Conservation (phyloP, 768 basidiomycete genomes). For the Heimioporus sp. region DNA sequence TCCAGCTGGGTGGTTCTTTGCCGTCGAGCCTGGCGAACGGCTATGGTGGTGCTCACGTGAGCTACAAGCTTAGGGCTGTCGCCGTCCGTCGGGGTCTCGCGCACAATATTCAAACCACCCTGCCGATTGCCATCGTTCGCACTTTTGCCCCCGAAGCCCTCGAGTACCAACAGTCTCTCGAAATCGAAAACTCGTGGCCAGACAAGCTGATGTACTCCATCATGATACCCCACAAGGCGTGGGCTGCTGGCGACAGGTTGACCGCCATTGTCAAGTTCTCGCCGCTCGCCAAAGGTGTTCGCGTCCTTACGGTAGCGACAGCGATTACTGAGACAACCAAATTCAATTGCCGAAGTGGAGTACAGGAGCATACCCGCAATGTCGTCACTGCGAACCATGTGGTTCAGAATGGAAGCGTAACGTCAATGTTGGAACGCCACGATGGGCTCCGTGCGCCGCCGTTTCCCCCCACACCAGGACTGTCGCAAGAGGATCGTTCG, state of each 20-base stretch:
- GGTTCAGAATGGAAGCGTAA: constrained; percentile 57
- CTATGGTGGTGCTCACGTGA: constrained; percentile 60
- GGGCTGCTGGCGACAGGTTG: constrained; percentile 85
- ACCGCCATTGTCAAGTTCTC: constrained; percentile 84
- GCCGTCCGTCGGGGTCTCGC: constrained; percentile 77
- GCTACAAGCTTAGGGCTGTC: constrained; percentile 88
- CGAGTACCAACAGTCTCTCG: constrained; percentile 94
- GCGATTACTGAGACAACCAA: constrained; percentile 75
- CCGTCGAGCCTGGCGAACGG: constrained; percentile 69
- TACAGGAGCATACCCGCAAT: constrained; percentile 59
- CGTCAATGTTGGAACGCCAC: constrained; percentile 27
- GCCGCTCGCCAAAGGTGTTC: constrained; percentile 82
- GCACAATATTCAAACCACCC: constrained; percentile 59
- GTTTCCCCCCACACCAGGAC: constrained; percentile 11
- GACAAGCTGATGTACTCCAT: constrained; percentile 95
- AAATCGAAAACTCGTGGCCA: constrained; percentile 97
- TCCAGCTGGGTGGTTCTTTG: constrained; percentile 80
- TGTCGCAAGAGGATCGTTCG: constrained; percentile 14
- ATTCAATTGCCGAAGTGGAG: constrained; percentile 49
- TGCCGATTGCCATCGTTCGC: constrained; percentile 66
- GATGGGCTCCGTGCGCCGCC: background rate
- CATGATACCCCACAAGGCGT: constrained; percentile 93
- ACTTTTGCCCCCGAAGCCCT: constrained; percentile 79
- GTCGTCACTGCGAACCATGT: constrained; percentile 68
- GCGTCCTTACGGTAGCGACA: constrained; percentile 63